Base-by-base conservation (phyloP, 2,329 filamentous ascomycete genomes). In the Penicillium griseofulvum region DNA sequence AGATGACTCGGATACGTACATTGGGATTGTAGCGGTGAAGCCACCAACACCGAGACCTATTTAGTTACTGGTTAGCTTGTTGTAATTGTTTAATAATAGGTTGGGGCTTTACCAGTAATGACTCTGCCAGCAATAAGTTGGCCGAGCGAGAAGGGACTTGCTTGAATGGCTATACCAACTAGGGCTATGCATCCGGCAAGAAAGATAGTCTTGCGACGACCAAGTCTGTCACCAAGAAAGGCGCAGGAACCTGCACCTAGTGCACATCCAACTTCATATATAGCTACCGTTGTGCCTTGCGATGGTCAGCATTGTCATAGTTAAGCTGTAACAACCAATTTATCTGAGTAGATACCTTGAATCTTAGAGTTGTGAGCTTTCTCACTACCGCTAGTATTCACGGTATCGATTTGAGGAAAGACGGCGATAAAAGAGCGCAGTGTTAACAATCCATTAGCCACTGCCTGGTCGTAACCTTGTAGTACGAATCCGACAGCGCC, bases 181-280 rank as follows among this genome's bases (percentile, higher is more conserved):
- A 63, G 7, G 1, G 56, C 59, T 44, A 60, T 49, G 6, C 57
- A 60, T 17, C 59, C 61, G 5, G 59, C 61, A 7, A 57, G 22
- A 24, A 63, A 57, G 2, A 63, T 62, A 2, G 55, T 62, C 22
- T 49, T 58, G 28, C 59, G 54, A 24, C 61, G 61, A 43, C 59
- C 60, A n/a, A 64, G 60, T 24, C 50, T 51, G 39, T 63, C 61
- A 19, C 60, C 61, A 4, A 61, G 36, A 34, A 57, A 53, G 19
- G 48, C 55, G 29, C 58, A 56, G 22, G 36, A 50, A 4, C 59
- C 42, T 26, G 57, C 62, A 38, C 61, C 61, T 5, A 66, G 16
- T 14, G 63, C 62, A 42, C 64, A 66, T 19, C 64, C 64, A 14
- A 66, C 58, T 54, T 66, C 64, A 47, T 66, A 66, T 17, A 66